These are phyloP conservation scores for Yamadazyma diospyri DNA, from an alignment of 1,139 yeast species.

Conservation along the genomic window DNA sequence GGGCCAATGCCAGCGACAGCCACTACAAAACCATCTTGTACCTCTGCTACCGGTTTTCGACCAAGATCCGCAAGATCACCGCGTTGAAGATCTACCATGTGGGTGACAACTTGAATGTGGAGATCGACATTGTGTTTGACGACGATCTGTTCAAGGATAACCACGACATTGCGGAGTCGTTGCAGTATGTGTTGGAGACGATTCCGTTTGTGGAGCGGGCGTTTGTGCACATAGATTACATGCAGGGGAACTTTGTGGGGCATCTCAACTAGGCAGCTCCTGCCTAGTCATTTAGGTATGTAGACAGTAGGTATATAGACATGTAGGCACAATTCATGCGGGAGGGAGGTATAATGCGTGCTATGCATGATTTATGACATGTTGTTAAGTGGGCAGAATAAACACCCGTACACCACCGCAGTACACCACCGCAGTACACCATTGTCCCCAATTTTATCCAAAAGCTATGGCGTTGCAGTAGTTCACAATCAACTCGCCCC, in stretches of 20 bases:
- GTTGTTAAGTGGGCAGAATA: too few relatives aligned
- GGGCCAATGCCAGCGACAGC: slow-evolving; percentile 61
- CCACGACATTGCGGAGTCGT: slow-evolving; percentile 78
- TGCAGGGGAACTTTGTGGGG: slow-evolving; percentile 51
- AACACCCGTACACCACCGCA: too few relatives aligned
- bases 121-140: slow-evolving; percentile 67
- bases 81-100: slow-evolving; percentile 72
- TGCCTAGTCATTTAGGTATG: neutral
- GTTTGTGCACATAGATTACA: slow-evolving; percentile 76
- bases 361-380: too few relatives aligned
- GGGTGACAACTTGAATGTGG: slow-evolving; percentile 74
- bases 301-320: neutral
- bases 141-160: slow-evolving; percentile 57
- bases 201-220: slow-evolving; percentile 77
- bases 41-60: slow-evolving; percentile 67
- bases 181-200: slow-evolving; percentile 77
- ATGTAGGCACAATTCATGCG: too few relatives aligned
- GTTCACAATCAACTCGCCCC: slow-evolving; percentile 49
- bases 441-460: slow-evolving; percentile 29
- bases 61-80: slow-evolving; percentile 60
- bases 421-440: too few relatives aligned
- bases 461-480: slow-evolving; percentile 59
- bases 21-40: slow-evolving; percentile 68
- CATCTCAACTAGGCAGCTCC: slow-evolving; percentile 30
- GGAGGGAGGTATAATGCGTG: too few relatives aligned